Evolutionary conservation across 1,284 basidiomycete genomes (phyloP), one percentile per base, ranked within the genome.

Genomic region (Earliella scabrosa): DNA sequence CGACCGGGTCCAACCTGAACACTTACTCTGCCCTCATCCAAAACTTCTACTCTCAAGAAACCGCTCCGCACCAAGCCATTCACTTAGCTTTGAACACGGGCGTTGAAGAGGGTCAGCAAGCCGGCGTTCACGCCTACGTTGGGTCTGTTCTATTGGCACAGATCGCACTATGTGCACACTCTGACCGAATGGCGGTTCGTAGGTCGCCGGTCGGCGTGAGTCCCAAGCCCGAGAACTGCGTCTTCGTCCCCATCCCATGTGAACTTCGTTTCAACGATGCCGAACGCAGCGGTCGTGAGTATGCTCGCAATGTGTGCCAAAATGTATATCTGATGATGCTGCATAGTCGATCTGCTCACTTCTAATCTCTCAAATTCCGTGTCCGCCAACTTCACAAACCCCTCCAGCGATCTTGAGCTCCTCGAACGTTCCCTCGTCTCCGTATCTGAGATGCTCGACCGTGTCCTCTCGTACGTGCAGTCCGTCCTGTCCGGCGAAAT

Each of bases 11-110:
- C 3, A 87, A 91, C 61, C 83, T 99, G 58, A 97, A 97, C 79
- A 93, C 93, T 14, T 97, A 97, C 80, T 97, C 95, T 41, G 95
- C 97, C 20, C 83, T 99, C 63, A 97, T 99, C 69, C 97, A 99
- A 82, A 96, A 98, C 76, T 98, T 98, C 77, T 99, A 97, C 76
- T 87, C 93, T 36, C 87, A 92, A 81, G 95, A 99, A 76, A 95
- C 93, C 2, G 80, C 86, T 1, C 92, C 94, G 4, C 86, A 92
- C 73, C 92, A 91, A 56, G 95, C 97, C 4, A 86, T 99, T 41
- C 97, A 99, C 74, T 80, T 99, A 50, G 92, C 95, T 11, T 79
- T 99, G 43, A 95, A 97, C 75, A 97, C 96, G 13, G 90, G 91
- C 24, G 81, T 86, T 18, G 85, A 88, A 58, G 80, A 84, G 55